Base-by-base conservation (phyloP, 805 yeast genomes). In the Candida loeiensis region DNA sequence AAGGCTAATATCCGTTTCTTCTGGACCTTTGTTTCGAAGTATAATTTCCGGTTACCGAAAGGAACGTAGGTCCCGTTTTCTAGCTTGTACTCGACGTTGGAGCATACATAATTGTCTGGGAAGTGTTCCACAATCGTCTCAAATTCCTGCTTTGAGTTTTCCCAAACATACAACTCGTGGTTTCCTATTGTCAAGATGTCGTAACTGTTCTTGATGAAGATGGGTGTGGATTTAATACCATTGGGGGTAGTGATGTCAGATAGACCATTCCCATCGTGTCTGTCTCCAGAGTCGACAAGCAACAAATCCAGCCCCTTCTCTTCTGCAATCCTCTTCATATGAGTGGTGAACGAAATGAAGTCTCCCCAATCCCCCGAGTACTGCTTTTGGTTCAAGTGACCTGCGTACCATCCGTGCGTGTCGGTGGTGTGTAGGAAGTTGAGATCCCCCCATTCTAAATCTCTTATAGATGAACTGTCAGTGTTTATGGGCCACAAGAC, bases 381-480 rank as follows among this genome's bases (percentile, higher is more conserved):
- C 43, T 77, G 79, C 20, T 74, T 70, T 58, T 90, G 97, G 48
- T 81, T 80, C 28, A 78, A 51, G 64, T 91, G 99, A 0, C 97
- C 97, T 4, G 91, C 80, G 47, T 84, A 77, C 99, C 99, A 93
- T 1, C 93, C 97, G 59, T 93, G 99, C 2, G 97, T 91, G 54
- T 93, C 99, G 0, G 99, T 93, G 1, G 98, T 90, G 54, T 91
- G 98, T 18, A 91, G 53, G 51, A 93, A 86, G 63, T 93, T 91
- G 34, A 93, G 42, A 41, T 81, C 77, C 0, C 90, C 89, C 75
- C 89, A 72, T 8, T 60, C 54, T 21, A 89, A 53, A n/a, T 76
- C 74, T 37, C 93, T 22, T 12, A 43, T 26, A 6, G 29, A 2
- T 21, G 34, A 19, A 3, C 21, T 18, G 14, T 17, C 15, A 11